Base-by-base conservation (phyloP, 2,329 filamentous ascomycete genomes). In the Ceratocystis papillata region DNA sequence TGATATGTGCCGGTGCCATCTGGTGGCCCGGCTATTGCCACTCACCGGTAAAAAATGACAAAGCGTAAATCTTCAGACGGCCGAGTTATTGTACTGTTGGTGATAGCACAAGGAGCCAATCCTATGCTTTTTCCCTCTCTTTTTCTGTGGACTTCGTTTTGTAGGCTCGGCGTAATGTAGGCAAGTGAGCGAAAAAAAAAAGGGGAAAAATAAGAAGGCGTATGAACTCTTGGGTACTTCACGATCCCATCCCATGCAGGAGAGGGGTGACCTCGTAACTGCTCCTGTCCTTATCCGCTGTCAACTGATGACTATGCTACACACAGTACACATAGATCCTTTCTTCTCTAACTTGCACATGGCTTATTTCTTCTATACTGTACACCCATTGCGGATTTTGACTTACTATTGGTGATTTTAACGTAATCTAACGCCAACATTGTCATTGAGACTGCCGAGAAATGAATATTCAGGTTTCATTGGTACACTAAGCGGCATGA, bases 241-340 rank as follows among this genome's bases (percentile, higher is more conserved):
- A n/a, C 55, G 55, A 59, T 37, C 55, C 15, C 55, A 59, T 37
- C 55, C 5, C 55, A 30, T 59, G 55, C 55, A n/a, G 55, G 25
- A 59, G n/a, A 15, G 37, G 37, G 37, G 37, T 41, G 28, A 59
- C 55, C 55, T 59, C 55, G 55, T 59, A 59, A 59, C 55, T 59
- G 28, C 17, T 59, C 5, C 55, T 59, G 55, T 25, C 55, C 55
- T 59, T 59, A 33, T 59, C 55, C 55, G 55, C 55, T 59, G 55
- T 59, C 55, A 59, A 59, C 55, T n/a, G 12, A 17, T 33, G 55
- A 7, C 55, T 59, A 33, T 17, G 25, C 55, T 59, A 33, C 25
- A 33, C 55, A 33, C 55, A 37, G 33, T n/a, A 59, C 25, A 59
- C 28, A 17, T 30, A 22, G 15, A 53, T 53, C 20, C 48, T 25